Evolutionary conservation across 306 rosid genomes (phyloP), one percentile per base, ranked within the genome.

Genomic region (Erythrophleum fordii): DNA sequence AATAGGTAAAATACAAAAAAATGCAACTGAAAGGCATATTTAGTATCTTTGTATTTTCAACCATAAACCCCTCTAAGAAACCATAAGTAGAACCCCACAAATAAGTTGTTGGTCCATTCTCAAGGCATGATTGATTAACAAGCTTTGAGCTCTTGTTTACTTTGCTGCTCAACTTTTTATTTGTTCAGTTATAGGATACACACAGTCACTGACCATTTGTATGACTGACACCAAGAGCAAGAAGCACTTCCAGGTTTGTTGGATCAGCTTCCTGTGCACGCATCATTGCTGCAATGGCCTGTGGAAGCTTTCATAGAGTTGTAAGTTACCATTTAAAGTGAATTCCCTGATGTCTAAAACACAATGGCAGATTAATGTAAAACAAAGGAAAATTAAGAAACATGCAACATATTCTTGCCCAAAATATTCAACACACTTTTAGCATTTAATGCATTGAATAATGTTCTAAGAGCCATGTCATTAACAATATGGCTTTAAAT

Each of bases 221-320:
- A 86, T 95, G 98, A 86, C 99, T 95, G 77, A 95, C 99, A 80
- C 99, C 99, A 77, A 95, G 99, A 73, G 99, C 96, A 82, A 95
- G 99, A 89, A 95, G 99, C 88, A 95, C 99, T 87, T 95, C 99
- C 72, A 93, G 85, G 83, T 93, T 93, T 88, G 97, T 87, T 62
- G 99, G 89, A 89, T 95, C 94, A 72, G 95, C 99, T 82, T 95
- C 98, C 62, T 92, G 92, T 8, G 99, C 99, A 23, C 93, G 96
- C 98, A 93, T 92, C 99, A 95, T 95, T 3, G 98, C 99, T 79
- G 99, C 94, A 79, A 95, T 95, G 45, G 99, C 99, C 99, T 95
- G 94, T 77, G 58, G 17, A 77, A 44, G 71, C 55, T 45, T 46
- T 60, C 67, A 49, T 34, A 51, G 3, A 84, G 49, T 23, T 73